Base-by-base conservation (phyloP, 768 basidiomycete species). In the Podaxis rugospora region DNA sequence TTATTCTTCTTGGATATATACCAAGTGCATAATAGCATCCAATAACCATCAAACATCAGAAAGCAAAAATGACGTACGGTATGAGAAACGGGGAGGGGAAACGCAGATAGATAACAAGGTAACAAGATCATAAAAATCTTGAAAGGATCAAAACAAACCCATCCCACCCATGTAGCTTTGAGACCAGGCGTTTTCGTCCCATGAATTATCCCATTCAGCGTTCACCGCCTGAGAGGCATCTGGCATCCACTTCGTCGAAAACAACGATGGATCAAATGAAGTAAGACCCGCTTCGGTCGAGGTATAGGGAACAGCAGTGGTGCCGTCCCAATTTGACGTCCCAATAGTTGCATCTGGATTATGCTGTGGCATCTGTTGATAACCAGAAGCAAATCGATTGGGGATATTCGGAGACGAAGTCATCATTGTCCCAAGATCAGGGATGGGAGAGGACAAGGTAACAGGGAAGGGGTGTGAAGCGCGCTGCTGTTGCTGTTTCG, bases 221-320 rank as follows among this genome's bases (percentile, higher is more conserved):
- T 36, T 54, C 18, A 47, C 21, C 18, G 46, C 52, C 23, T 61
- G 59, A 32, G 59, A 61, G 2, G 59, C 46, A 37, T 61, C 59
- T 16, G 59, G 53, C 52, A 61, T 61, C 59, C 59, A 61, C 36
- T 49, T 61, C 21, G 53, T 55, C 44, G 59, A 50, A 4, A 54
- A 61, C n/a, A 61, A n/a, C 16, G 59, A 60, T 35, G 53, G 46
- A 39, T 61, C 59, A 32, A 61, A 61, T 32, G 23, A n/a, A 49
- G 36, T 5, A n/a, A 54, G 16, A 11, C 21, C 53, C n/a, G 23
- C 32, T 3, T 61, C 53, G 3, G 51, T 47, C 6, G 59, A 49
- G 21, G 44, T 39, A 47, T 54, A 55, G 2, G 59, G 42, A 46
- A 44, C 40, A 44, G 14, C 44, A 16, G 44, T 37, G 13, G 32